Conservation (phyloP, 2,329 filamentous ascomycete species). For the Plenodomus tracheiphilus region DNA sequence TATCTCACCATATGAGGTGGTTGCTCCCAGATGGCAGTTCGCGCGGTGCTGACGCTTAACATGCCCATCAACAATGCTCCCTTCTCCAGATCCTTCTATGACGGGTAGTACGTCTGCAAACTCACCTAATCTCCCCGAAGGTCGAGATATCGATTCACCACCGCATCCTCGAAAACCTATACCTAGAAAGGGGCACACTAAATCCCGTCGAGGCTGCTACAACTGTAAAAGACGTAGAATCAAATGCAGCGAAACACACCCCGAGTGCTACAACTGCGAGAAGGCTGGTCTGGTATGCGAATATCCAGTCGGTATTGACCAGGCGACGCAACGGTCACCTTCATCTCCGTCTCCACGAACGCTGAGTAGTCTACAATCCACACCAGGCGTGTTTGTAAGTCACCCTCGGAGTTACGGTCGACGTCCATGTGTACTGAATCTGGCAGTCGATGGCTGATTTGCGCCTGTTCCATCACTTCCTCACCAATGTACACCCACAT, state of each 20-base stretch:
- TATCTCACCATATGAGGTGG: constrained; percentile 32
- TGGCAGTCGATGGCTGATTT: constrained; percentile 58
- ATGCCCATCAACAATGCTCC: constrained; percentile 20
- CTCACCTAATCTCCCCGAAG: constrained; percentile 32
- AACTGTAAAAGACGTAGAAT: constrained; percentile 70
- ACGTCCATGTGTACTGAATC: not conserved
- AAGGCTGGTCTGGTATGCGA: constrained; percentile 66
- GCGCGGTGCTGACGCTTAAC: too few species aligned
- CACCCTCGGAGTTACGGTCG: constrained; percentile 3
- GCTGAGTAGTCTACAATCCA: constrained; percentile 34
- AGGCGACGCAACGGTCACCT: constrained; percentile 26
- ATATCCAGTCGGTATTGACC: constrained; percentile 56
- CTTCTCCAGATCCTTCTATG: constrained; percentile 22
- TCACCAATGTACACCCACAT: constrained; percentile 64
- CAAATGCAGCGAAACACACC: constrained; percentile 70
- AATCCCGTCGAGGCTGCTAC: constrained; percentile 67
- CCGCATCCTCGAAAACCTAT: constrained; percentile 40
- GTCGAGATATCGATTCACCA: constrained; percentile 19
- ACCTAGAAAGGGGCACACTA: constrained; percentile 64
- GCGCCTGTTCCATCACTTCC: constrained; percentile 70
- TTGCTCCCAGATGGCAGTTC: constrained; percentile 6
- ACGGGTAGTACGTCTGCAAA: constrained; percentile 37
- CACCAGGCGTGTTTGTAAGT: constrained; percentile 40
- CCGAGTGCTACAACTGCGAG: constrained; percentile 64
- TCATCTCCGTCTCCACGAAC: constrained; percentile 30